Evolutionary conservation across 495 filamentous ascomycete genomes (phyloP), one percentile per base, ranked within the genome.

Genomic region (Tuber brumale): DNA sequence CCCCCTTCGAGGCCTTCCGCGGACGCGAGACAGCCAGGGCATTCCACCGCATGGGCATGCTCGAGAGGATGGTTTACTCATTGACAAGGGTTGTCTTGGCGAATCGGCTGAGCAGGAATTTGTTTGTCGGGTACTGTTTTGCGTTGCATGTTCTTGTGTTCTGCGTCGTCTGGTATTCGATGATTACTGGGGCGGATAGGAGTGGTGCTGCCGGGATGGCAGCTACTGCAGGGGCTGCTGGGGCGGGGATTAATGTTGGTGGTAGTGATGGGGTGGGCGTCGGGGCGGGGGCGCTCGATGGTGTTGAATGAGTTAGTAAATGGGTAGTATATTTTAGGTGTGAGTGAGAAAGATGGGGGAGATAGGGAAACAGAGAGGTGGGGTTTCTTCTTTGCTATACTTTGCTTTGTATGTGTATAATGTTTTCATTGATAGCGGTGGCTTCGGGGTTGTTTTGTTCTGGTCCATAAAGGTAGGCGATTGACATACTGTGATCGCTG

Each of bases 61-160:
- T 94, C 0, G 95, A 99, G 85, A 87, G 96, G 41, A 86, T 93
- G 21, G 91, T 99, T 27, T 97, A 95, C 84, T 94, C 93, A 19
- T 88, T 97, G 75, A 97, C 95, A 35, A 88, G 94, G 72, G 91
- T 97, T 83, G 93, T 98, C 72, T 86, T 99, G 74, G 94, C 95
- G 46, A 97, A 92, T 57, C 87, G 95, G 73, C 93, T 92, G 18
- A 97, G 94, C 84, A 87, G 95, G 74, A 98, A 97, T 84, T 83
- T 99, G 69, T 99, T 99, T 84, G 96, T 94, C n/a, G 89, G 88
- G 21, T 99, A 99, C 83, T 97, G 94, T 83, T 86, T 97, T 27
- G 92, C 90, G 61, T 86, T 98, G 76, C 95, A 99, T 85, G 76
- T 97, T 70, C 84, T 98, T 41, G 90, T 97, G 2, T 94, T 98